These are phyloP conservation scores for Cyberlindnera euphorbiiphila DNA, from an alignment of 805 yeast genomes.

Conservation along the genomic window DNA sequence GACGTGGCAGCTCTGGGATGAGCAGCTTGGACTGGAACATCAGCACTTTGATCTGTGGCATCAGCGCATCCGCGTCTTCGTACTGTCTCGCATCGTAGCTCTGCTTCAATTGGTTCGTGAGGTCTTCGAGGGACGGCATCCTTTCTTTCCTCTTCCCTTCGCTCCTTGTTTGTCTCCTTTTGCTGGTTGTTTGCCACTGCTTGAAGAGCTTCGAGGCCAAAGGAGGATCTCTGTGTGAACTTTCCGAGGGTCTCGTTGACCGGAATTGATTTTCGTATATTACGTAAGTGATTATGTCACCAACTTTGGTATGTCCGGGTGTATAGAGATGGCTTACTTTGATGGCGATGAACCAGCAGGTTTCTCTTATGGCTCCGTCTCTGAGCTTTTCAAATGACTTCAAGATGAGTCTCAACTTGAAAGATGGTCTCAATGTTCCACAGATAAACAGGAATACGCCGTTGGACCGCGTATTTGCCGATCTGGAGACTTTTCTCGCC, in stretches of 20 bases:
- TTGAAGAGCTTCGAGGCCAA: too few species aligned
- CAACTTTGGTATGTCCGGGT: too few species aligned
- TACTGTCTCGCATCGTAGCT: slow-evolving; percentile 63
- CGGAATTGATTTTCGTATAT: too few species aligned
- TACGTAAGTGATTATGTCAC: too few species aligned
- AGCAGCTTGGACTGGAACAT: slow-evolving; percentile 73
- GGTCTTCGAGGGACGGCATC: slow-evolving; percentile 55
- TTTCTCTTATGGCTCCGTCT: too few species aligned
- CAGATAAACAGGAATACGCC: slow-evolving; percentile 30
- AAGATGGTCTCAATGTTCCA: slow-evolving; percentile 29
- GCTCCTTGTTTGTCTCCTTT: too few species aligned
- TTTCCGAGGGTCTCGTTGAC: too few species aligned
- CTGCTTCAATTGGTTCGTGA: slow-evolving; percentile 64
- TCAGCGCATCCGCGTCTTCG: slow-evolving; percentile 51
- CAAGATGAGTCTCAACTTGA: slow-evolving; percentile 4
- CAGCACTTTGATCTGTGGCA: slow-evolving; percentile 74
- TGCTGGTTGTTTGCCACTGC: too few species aligned
- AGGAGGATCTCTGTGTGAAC: too few species aligned
- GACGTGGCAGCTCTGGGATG: slow-evolving; percentile 51
- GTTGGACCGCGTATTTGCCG: slow-evolving; percentile 31
- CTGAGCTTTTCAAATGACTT: neutral
- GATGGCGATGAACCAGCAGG: too few species aligned
- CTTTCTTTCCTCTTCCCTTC: slow-evolving; percentile 1
- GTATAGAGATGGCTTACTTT: too few species aligned
- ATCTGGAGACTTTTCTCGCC: slow-evolving; percentile 21